Conservation (phyloP, 1,139 yeast genomes). For the Candida gigantensis region DNA sequence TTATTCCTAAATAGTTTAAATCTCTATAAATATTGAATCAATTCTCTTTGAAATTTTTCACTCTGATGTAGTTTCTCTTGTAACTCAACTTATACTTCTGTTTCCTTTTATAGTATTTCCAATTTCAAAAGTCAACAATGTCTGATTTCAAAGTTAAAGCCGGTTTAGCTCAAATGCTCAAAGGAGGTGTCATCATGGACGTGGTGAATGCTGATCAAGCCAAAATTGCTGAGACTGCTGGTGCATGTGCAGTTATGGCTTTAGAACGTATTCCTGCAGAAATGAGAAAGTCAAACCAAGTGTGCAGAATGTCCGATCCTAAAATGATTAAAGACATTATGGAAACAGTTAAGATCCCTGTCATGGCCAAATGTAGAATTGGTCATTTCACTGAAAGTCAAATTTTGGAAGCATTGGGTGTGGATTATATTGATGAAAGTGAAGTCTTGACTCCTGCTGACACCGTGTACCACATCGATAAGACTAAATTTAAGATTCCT, state of each 20-base stretch:
- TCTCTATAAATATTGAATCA: not conserved
- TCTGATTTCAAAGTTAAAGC: constrained; percentile 65
- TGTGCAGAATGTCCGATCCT: constrained; percentile 88
- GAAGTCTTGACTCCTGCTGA: constrained; percentile 87
- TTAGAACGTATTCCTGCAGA: constrained; percentile 86
- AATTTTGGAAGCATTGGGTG: constrained; percentile 68
- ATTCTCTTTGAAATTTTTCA: not conserved
- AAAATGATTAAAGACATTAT: constrained; percentile 75
- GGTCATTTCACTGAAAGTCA: constrained; percentile 88
- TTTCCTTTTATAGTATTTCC: not conserved
- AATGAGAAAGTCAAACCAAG: constrained; percentile 81
- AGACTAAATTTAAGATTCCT: constrained; percentile 66
- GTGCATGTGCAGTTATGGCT: constrained; percentile 93
- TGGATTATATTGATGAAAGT: constrained; percentile 83
- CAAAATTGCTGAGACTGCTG: constrained; percentile 74
- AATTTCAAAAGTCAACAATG: constrained; percentile 21
- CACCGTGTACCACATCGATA: constrained; percentile 63
- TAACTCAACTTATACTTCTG: not conserved
- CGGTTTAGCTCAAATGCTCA: constrained; percentile 86
- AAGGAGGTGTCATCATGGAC: constrained; percentile 63
- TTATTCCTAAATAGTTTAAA: not conserved
- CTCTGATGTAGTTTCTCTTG: not conserved
- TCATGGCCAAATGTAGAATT: constrained; percentile 87
- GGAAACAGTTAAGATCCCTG: constrained; percentile 73
- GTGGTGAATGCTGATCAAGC: constrained; percentile 55